A percentile compares a stretch with the other conserved stretches of the same genome.
Conservation (phyloP, 805 yeast genomes). For the Candida incommunis region DNA sequence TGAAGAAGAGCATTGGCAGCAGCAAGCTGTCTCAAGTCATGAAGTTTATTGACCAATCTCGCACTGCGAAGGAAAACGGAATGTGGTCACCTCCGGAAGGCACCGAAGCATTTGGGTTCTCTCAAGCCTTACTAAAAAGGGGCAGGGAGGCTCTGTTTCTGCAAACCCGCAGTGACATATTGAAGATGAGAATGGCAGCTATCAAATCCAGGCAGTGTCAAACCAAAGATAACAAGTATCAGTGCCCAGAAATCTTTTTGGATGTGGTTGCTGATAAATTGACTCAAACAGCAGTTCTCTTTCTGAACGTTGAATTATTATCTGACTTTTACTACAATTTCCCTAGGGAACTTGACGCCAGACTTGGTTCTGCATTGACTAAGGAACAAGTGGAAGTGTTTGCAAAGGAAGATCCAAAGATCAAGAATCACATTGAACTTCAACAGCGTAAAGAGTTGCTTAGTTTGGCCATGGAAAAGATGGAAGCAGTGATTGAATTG, state of each 20-base stretch:
- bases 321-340: slow-evolving; percentile 93
- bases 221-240: slow-evolving; percentile 64
- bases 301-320: slow-evolving; percentile 81
- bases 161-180: slow-evolving; percentile 52
- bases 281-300: slow-evolving; percentile 84
- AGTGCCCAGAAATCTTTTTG: slow-evolving; percentile 88
- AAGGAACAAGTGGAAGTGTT: slow-evolving; percentile 72
- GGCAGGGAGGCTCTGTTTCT: slow-evolving; percentile 81
- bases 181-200: slow-evolving; percentile 63
- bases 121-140: slow-evolving; percentile 53
- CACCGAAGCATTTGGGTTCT: slow-evolving; percentile 73
- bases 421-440: slow-evolving; percentile 78
- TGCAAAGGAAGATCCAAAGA: slow-evolving; percentile 90
- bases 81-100: slow-evolving; percentile 20
- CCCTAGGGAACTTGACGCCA: slow-evolving; percentile 81
- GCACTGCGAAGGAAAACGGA: slow-evolving; percentile 6
- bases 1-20: slow-evolving; percentile 67
- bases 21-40: slow-evolving; percentile 74
- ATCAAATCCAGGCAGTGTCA: slow-evolving; percentile 66
- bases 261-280: slow-evolving; percentile 86
- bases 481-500: slow-evolving; percentile 68
- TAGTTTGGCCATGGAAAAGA: slow-evolving; percentile 70
- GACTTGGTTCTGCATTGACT: slow-evolving; percentile 47
- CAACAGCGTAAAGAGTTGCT: slow-evolving; percentile 86
- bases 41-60: slow-evolving; percentile 34